phyloP scores from a whole-genome alignment of 192 early-diverging fungal species.

The Physocladia obscura region DNA sequence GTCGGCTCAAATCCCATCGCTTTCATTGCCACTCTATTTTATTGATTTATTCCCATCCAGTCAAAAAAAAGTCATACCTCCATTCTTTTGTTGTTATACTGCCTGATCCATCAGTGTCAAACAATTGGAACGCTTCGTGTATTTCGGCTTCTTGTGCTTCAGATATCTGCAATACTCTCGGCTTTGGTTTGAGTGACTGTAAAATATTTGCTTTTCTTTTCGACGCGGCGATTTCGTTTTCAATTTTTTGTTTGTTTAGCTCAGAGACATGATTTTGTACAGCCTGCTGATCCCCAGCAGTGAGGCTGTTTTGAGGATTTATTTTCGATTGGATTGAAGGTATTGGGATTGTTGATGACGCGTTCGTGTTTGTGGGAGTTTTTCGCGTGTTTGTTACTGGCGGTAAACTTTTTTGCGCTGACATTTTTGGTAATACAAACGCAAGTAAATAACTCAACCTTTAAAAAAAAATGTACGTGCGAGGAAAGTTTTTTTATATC shows the following conservation, averaged over 20 bases:
- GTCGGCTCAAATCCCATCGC: conserved; percentile 53
- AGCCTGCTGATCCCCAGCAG: too few relatives aligned
- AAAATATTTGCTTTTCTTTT: too few relatives aligned
- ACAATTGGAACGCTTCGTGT: conserved; percentile 66
- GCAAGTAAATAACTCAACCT: too few relatives aligned
- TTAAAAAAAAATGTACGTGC: too few relatives aligned
- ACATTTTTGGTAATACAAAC: too few relatives aligned
- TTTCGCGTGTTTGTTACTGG: not conserved
- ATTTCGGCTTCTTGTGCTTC: conserved; percentile 61
- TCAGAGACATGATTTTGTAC: not conserved
- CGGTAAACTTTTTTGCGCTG: not conserved
- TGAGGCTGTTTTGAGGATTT: not conserved
- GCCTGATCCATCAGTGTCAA: conserved; percentile 63
- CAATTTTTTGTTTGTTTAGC: not conserved
- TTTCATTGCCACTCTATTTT: conserved; percentile 64
- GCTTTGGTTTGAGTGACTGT: conserved; percentile 15
- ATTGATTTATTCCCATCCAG: not conserved
- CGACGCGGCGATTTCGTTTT: not conserved
- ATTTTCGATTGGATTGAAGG: not conserved
- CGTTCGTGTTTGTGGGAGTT: not conserved
- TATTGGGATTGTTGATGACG: too few relatives aligned
- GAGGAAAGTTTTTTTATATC: too few relatives aligned
- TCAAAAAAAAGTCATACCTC: conserved; percentile 3
- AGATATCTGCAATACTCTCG: conserved; percentile 9
- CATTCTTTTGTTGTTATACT: conserved; percentile 38